Evolutionary conservation across 116 monocot species (phyloP), one percentile per base, ranked within the genome.

Genomic region (Iris pallida): DNA sequence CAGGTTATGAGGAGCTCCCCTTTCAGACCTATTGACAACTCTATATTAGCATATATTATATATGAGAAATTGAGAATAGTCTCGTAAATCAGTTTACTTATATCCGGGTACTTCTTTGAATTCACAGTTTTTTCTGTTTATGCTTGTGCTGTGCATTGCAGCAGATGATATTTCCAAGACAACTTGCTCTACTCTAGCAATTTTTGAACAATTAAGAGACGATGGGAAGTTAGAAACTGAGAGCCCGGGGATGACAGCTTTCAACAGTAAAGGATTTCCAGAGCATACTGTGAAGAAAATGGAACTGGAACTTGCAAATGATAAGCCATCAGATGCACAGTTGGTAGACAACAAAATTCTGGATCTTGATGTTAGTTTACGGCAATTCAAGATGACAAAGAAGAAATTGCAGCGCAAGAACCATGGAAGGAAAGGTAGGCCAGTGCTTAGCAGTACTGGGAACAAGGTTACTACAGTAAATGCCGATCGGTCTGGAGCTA

Each of bases 91-190:
- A 30, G 3, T 30, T 30, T 30, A 30, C 30, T 30, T 30, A 30
- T 30, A 30, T 30, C 3, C 3, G 3, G 30, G 30, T 30, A 30
- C 30, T 30, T 30, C n/a, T n/a, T n/a, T 30, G 30, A 30, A 30
- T 3, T 30, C 30, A 30, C 30, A 30, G 30, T 3, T 3, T 30
- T 30, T 0, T 30, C 30, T 30, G 30, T 30, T 30, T 30, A n/a
- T n/a, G 30, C 30, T 30, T n/a, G 30, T 30, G 30, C 30, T 30
- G 30, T 68, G 42, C 16, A 18, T 57, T 69, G 61, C 71, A 61
- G 71, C 52, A 14, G 48, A 4, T 3, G 40, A 61, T 16, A 40
- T 9, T 61, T 14, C 45, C 7, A 17, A 19, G 15, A 51, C 49
- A 4, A 59, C 8, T 13, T 47, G 13, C 59, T 47, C 4, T 17